Evolutionary conservation across 2,329 filamentous ascomycete genomes (phyloP).

Genomic region (Fusarium secorum): DNA sequence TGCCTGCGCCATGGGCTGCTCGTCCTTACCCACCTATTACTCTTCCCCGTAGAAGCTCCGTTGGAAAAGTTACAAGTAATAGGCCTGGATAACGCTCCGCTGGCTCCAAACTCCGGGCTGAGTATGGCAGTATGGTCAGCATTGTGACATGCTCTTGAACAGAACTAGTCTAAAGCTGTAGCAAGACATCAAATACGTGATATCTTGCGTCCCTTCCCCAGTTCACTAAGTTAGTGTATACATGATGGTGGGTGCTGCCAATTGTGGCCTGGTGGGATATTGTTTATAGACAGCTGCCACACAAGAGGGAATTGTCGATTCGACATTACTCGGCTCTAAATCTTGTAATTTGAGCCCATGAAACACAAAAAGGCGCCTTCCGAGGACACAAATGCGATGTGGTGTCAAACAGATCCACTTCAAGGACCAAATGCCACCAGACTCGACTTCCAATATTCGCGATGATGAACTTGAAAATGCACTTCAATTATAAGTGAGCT

Average conservation of each 20-base stretch:
- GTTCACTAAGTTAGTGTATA: background rate
- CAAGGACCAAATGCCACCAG: background rate
- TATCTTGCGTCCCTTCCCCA: background rate
- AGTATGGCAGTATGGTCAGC: background rate
- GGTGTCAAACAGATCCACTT: background rate
- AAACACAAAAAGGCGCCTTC: background rate
- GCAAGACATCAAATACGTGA: background rate
- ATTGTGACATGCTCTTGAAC: background rate
- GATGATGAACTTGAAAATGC: background rate
- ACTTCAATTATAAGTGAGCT: constrained; percentile 9
- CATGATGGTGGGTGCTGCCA: background rate
- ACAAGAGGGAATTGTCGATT: background rate
- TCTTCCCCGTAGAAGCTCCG: background rate
- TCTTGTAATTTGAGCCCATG: background rate
- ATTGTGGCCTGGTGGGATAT: background rate
- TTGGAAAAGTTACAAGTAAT: background rate
- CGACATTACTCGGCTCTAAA: background rate
- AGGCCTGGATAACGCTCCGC: background rate
- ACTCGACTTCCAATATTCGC: background rate
- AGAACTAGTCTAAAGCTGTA: background rate
- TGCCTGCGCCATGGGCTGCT: background rate
- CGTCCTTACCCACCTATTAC: background rate
- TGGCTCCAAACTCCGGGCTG: background rate
- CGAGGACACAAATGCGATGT: background rate
- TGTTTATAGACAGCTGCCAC: background rate